Base-by-base conservation (phyloP, 176 grass and related monocot genomes). In the Eremochloa ophiuroides region DNA sequence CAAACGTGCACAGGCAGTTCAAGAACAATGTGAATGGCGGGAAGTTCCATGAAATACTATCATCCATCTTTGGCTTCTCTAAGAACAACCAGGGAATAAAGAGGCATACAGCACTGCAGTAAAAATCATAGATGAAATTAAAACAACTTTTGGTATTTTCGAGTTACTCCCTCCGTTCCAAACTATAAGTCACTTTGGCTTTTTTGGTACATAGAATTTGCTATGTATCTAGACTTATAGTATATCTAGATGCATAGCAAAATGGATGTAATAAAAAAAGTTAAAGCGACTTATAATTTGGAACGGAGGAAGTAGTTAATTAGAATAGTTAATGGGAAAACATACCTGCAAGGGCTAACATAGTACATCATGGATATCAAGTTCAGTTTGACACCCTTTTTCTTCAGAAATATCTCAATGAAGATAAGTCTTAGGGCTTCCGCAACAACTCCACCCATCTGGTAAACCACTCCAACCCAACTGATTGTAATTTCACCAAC, bases 291-390 rank as follows among this genome's bases (percentile, higher is more conserved):
- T n/a, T n/a, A 41, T 41, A 41, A 11, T 41, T 41, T 41, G 40
- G 40, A 41, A 41, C n/a, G n/a, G n/a, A n/a, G n/a, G n/a, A n/a
- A n/a, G n/a, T n/a, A 47, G 62, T 62, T 41, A 56, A 89, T 44
- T 40, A 59, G 10, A 69, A 56, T 26, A 63, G 29, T 34, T 8
- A 70, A n/a, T n/a, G 26, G 22, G 42, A 71, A 41, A 83, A 26
- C 23, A 46, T 73, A 99, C 96, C 96, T 99, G 96, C 93, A 99
- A 4, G 96, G 93, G 74, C 96, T 99, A 63, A 99, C 96, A 79
- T 99, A 99, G 62, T 91, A 99, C 96, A 99, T 99, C 91, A 95
- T 95, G 69, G 96, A 99, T 82, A 99, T 95, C 70, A 93, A 81
- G 65, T 99, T 98, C 64, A 99, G 70, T 60, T 80, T 91, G 66